Base-by-base conservation (phyloP, 257 asterid genomes). In the Salvia splendens region DNA sequence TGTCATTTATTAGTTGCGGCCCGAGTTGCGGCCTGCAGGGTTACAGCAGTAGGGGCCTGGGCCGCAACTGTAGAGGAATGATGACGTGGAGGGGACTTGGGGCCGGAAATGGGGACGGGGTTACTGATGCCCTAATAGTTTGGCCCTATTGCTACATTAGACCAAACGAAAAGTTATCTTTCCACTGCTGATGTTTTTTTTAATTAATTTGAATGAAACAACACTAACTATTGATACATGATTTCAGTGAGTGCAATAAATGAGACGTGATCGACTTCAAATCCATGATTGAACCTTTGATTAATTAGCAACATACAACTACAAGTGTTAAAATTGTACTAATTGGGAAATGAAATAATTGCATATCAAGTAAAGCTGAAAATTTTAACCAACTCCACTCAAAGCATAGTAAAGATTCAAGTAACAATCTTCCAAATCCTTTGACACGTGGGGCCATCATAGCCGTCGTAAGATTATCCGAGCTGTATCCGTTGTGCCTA, bases 401-500 rank as follows among this genome's bases (percentile, higher is more conserved):
- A 20, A 46, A 61, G 4, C 48, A 62, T 38, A 24, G 61, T 36
- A 32, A 68, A 43, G 12, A 17, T 17, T 24, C 30, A 24, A 24
- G 30, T 24, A 56, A 15, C 40, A 32, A 32, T 5, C 5, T 43
- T 57, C 28, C 33, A 68, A 68, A 43, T 33, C 36, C 16, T n/a
- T 7, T 30, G 73, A 80, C 81, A 81, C 82, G 86, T 79, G 87
- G 77, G 40, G 32, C 50, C 66, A 85, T 81, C 77, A 10, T 58
- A 75, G 66, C 79, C 77, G 78, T 82, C 41, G 5, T n/a, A 75
- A 9, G 69, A 64, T 67, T 3, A 47, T 79, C 79, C 86, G 81
- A 92, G 95, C 95, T 92, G 98, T 92, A 85, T 75, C 65, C 84
- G 70, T 92, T 92, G 98, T 91, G 96, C 85, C 61, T 65, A 78